These are phyloP conservation scores for Brassica nigra DNA, from an alignment of 345 rosid genomes.

Conservation along the genomic window DNA sequence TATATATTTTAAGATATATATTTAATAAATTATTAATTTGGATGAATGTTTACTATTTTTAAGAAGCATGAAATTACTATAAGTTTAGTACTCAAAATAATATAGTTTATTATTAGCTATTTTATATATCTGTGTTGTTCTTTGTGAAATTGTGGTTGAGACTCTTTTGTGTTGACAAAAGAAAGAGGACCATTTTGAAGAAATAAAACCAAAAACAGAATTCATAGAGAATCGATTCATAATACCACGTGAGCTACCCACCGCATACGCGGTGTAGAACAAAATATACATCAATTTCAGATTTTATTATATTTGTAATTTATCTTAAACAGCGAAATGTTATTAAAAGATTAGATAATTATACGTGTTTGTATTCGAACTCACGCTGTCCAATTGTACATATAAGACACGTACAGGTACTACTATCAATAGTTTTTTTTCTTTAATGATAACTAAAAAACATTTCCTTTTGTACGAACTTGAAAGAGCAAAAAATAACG, in stretches of 20 bases:
- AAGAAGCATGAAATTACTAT: neutral
- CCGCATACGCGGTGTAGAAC: slow-evolving; percentile 15
- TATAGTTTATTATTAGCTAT: neutral
- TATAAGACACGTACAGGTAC: neutral
- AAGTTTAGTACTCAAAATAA: neutral
- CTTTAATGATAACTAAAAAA: neutral
- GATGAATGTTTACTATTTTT: too few species aligned
- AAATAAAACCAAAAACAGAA: neutral
- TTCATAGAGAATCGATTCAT: neutral
- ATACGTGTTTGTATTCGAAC: neutral
- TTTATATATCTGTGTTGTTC: neutral
- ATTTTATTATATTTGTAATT: neutral
- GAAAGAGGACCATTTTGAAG: neutral
- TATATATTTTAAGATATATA: too few species aligned
- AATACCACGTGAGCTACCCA: neutral
- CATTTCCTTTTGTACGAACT: neutral
- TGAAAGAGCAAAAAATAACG: neutral
- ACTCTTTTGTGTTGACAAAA: neutral
- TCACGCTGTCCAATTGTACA: neutral
- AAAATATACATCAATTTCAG: slow-evolving; percentile 11
- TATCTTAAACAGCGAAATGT: neutral
- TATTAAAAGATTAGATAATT: neutral
- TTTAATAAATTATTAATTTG: too few species aligned
- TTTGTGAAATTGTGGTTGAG: neutral
- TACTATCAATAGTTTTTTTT: neutral